phyloP scores from a whole-genome alignment of 148 eudicot species.

The Spergularia marina region DNA sequence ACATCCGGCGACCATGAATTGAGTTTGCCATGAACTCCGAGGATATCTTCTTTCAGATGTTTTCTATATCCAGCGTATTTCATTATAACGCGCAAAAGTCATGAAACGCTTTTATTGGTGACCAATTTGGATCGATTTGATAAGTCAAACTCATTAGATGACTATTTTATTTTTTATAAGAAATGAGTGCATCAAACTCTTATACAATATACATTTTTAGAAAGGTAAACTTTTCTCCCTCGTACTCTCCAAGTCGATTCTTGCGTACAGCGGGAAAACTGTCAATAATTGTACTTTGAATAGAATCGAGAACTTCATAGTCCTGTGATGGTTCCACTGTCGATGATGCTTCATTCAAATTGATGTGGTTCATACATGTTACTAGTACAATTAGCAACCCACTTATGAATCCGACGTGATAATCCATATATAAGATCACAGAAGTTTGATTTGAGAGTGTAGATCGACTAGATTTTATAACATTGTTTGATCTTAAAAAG shows the following conservation, averaged over 20 bases:
- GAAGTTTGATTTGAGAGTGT: background rate
- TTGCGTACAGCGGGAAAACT: background rate
- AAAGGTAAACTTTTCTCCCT: too few species aligned
- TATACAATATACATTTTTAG: too few species aligned
- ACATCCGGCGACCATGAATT: background rate
- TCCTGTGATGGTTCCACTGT: background rate
- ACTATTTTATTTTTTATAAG: too few species aligned
- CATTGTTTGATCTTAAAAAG: too few species aligned
- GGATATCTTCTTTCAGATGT: background rate
- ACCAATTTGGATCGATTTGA: background rate
- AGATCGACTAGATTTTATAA: too few species aligned
- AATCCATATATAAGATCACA: background rate
- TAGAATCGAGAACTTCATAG: background rate
- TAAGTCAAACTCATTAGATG: background rate
- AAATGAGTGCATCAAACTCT: too few species aligned
- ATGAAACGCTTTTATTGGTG: background rate
- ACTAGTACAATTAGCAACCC: background rate
- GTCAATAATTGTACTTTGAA: background rate
- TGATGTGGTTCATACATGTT: background rate
- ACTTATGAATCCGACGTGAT: background rate
- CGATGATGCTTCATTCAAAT: background rate
- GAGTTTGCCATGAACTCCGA: background rate
- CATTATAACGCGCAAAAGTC: background rate
- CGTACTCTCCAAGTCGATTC: background rate
- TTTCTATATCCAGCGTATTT: background rate